Evolutionary conservation across 1,139 yeast genomes (phyloP).

Genomic region (Candida sanyaensis): DNA sequence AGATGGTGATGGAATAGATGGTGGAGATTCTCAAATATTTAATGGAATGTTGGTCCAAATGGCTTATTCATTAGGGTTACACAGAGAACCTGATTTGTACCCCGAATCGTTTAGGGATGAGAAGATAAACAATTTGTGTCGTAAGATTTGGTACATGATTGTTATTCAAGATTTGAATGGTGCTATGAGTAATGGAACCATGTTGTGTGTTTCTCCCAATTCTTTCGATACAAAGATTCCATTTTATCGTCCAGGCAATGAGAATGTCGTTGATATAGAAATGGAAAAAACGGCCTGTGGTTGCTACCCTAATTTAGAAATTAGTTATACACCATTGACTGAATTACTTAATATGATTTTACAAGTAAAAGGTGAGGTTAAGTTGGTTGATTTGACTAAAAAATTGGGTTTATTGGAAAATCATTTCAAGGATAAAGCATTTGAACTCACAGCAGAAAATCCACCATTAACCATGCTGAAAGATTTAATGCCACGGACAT

Average conservation of each 20-base stretch:
- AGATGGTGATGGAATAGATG: constrained; percentile 51
- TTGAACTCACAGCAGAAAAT: constrained; percentile 11
- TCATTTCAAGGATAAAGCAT: constrained; percentile 17
- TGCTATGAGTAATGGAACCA: constrained; percentile 41
- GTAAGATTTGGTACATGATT: constrained; percentile 37
- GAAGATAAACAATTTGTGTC: constrained; percentile 29
- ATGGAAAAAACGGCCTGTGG: constrained; percentile 23
- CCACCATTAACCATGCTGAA: constrained; percentile 5
- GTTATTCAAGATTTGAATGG: constrained; percentile 38
- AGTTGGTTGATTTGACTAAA: constrained; percentile 20
- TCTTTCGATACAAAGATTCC: constrained; percentile 40
- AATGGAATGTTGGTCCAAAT: constrained; percentile 40
- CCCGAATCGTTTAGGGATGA: constrained; percentile 22
- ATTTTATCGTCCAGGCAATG: constrained; percentile 29
- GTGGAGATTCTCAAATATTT: constrained; percentile 44
- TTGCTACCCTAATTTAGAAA: constrained; percentile 20
- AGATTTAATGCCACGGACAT: constrained; percentile 15
- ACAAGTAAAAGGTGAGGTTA: constrained; percentile 21
- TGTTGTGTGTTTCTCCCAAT: constrained; percentile 28
- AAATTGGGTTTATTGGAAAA: constrained; percentile 19
- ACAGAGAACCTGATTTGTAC: constrained; percentile 40
- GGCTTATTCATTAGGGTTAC: constrained; percentile 47
- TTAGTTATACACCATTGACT: constrained; percentile 18
- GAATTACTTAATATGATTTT: constrained; percentile 20
- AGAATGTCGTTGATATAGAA: constrained; percentile 26